Base-by-base conservation (phyloP, 495 filamentous ascomycete species). In the Penicillium turbatum region DNA sequence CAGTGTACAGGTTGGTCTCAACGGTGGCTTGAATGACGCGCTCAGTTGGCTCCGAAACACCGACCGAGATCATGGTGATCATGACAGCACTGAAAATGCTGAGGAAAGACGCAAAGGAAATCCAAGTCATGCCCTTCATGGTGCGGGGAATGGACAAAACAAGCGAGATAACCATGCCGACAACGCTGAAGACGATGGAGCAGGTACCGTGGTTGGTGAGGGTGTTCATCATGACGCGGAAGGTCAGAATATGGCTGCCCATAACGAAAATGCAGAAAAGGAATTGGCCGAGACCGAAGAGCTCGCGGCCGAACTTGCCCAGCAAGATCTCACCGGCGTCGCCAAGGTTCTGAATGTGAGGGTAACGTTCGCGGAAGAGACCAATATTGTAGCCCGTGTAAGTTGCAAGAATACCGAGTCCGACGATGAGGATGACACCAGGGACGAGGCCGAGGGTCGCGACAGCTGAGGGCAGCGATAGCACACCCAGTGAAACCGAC, bases 371-470 rank as follows among this genome's bases (percentile, higher is more conserved):
- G 62, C 88, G 88, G 60, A 90, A 84, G 59, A 89, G 85, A 26
- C 84, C 87, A 54, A 92, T 80, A 42, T 88, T 80, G 54, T 84
- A 88, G 58, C 86, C 86, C 17, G 86, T 89, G 68, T 92, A 93
- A 40, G 84, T 85, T 40, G 88, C 83, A 11, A 89, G 56, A 9
- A 87, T 55, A 31, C 88, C 88, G 19, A 89, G 63, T 16, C 70
- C 66, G 24, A 87, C 66, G 81, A 92, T 56, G 73, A 87, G 76
- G 19, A 87, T 63, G 13, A 88, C 54, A 29, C 85, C 62, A 56
- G 72, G 72, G 30, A 85, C 76, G 62, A 89, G 76, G 17, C 86
- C 86, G 19, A 89, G 63, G 2, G 76, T 72, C n/a, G 85, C 82
- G 24, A 88, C 79, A 9, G 79, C 81, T 1, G 70, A 62, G 2